phyloP scores from a whole-genome alignment of 2,329 filamentous ascomycete species.

The Raffaelea ambrosiae region DNA sequence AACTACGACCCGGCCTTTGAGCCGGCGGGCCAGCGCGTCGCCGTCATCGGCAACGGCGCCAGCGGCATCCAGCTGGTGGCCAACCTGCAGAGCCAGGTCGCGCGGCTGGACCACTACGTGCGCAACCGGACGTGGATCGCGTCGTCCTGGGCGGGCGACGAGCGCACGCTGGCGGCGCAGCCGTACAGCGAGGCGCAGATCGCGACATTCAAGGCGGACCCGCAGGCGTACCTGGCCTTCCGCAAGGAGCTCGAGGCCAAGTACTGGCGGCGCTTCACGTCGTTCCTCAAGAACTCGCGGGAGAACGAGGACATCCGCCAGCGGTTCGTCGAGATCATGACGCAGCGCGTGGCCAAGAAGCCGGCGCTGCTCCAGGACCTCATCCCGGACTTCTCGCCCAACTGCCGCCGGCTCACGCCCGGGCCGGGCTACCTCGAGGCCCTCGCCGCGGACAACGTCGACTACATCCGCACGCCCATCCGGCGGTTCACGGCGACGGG shows the following conservation, averaged over 20 bases:
- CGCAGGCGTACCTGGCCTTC: slow-evolving; percentile 50
- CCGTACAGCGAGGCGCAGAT: slow-evolving; percentile 44
- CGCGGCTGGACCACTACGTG: slow-evolving; percentile 54
- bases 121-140: slow-evolving; percentile 61
- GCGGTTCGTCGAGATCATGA: slow-evolving; percentile 44
- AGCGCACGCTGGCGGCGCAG: slow-evolving; percentile 42
- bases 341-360: slow-evolving; percentile 39
- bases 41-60: slow-evolving; percentile 47
- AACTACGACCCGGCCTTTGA: slow-evolving; percentile 43
- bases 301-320: slow-evolving; percentile 38
- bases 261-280: slow-evolving; percentile 51
- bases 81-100: slow-evolving; percentile 39
- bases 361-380: slow-evolving; percentile 48
- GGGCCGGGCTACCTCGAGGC: slow-evolving; percentile 62
- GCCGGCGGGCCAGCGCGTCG: slow-evolving; percentile 37
- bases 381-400: slow-evolving; percentile 53
- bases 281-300: slow-evolving; percentile 44
- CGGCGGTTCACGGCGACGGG: slow-evolving; percentile 48
- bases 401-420: slow-evolving; percentile 56
- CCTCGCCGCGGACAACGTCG: slow-evolving; percentile 50
- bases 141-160: slow-evolving; percentile 47
- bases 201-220: slow-evolving; percentile 49
- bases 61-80: slow-evolving; percentile 40
- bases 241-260: slow-evolving; percentile 48
- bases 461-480: slow-evolving; percentile 49